Evolutionary conservation across 2,329 filamentous ascomycete species (phyloP).

Genomic region (Fusarium bulbicola): DNA sequence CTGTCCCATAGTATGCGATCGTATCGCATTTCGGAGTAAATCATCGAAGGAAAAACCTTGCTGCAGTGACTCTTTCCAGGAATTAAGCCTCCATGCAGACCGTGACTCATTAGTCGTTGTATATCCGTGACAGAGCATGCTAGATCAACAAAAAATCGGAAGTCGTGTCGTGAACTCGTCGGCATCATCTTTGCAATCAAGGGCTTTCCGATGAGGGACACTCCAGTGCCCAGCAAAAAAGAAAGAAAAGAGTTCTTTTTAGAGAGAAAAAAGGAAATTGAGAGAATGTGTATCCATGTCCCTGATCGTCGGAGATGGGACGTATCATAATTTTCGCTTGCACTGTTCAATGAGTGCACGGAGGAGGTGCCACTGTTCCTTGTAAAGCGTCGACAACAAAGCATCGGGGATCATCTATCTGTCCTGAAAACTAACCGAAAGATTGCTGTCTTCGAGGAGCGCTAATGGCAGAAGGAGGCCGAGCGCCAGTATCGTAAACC

Average conservation of each 20-base stretch:
- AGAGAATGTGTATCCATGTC: constrained; percentile 32
- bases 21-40: constrained; percentile 43
- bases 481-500: constrained; percentile 60
- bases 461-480: constrained; percentile 56
- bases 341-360: not conserved
- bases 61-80: constrained; percentile 36
- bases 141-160: constrained; percentile 48
- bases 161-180: constrained; percentile 51
- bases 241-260: constrained; percentile 27
- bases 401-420: not conserved
- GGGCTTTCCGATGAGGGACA: constrained; percentile 39
- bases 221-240: constrained; percentile 43
- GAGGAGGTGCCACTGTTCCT: constrained; percentile 5
- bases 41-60: constrained; percentile 36
- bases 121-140: constrained; percentile 49
- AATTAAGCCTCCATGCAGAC: constrained; percentile 53
- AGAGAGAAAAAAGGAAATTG: constrained; percentile 24
- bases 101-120: constrained; percentile 58
- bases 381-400: not conserved
- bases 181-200: constrained; percentile 44
- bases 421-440: not conserved
- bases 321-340: constrained; percentile 14
- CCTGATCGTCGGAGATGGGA: not conserved
- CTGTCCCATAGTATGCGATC: constrained; percentile 46
- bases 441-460: constrained; percentile 52